phyloP scores from a whole-genome alignment of 345 rosid genomes.

The Gossypium raimondii region DNA sequence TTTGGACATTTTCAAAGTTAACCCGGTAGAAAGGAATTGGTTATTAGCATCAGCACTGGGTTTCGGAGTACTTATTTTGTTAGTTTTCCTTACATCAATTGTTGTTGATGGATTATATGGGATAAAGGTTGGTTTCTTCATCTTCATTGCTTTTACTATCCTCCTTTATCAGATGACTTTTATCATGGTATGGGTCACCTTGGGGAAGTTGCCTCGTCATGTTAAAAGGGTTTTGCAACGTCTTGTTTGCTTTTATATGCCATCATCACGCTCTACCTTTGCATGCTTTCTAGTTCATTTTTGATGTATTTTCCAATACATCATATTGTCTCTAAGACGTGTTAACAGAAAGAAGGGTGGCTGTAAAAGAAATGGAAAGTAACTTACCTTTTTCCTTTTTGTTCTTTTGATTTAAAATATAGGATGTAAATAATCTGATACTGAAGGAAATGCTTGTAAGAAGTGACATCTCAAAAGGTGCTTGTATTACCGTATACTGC shows the following conservation, averaged over 20 bases:
- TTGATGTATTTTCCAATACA: neutral
- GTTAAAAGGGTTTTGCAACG: neutral
- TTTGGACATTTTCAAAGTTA: constrained; percentile 33
- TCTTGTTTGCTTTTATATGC: neutral
- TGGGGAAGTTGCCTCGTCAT: neutral
- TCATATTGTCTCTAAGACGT: neutral
- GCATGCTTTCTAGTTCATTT: neutral
- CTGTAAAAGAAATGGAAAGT: neutral
- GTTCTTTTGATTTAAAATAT: constrained; percentile 1
- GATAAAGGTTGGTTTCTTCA: constrained; percentile 43
- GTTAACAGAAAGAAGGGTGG: neutral
- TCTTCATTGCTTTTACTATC: constrained; percentile 12
- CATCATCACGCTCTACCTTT: neutral
- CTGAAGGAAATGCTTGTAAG: constrained; percentile 59
- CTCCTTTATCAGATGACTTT: neutral
- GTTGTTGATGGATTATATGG: constrained; percentile 40
- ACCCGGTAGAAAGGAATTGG: constrained; percentile 45
- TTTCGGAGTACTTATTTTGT: constrained; percentile 44
- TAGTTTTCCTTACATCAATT: constrained; percentile 51
- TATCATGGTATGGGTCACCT: neutral
- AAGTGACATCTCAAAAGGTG: constrained; percentile 43
- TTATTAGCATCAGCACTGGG: constrained; percentile 61
- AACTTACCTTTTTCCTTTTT: neutral
- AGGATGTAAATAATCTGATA: constrained; percentile 46
- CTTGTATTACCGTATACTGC: constrained; percentile 56